Evolutionary conservation across 2,329 filamentous ascomycete genomes (phyloP), one percentile per base, ranked within the genome.

Genomic region (Capronia americana): DNA sequence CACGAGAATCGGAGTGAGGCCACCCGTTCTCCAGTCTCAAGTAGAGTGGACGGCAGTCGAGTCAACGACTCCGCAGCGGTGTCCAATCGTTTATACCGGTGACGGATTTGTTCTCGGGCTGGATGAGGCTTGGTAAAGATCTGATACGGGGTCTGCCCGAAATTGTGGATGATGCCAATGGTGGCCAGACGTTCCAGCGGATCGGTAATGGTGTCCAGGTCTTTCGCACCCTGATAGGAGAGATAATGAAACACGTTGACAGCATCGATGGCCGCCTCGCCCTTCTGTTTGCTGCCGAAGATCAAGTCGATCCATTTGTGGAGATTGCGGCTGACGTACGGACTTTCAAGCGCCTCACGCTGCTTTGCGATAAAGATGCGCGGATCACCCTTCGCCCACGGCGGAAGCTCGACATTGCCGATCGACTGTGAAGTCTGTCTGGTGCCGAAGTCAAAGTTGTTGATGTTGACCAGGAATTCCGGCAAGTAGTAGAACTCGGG

Each of bases 401-500:
- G 92, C 0, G 95, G 95, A n/a, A 99, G 83, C 57, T 89, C 85
- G 4, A 99, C 95, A 65, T 93, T 86, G 74, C 97, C 92, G 26
- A 99, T 93, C 38, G 86, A 86, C 26, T 89, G 89, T 1, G 88
- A 91, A 58, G 92, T 93, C 77, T 98, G 93, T 24, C 92, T 88
- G 46, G 88, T 82, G 6, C 96, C 96, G 79, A 99, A 98, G 72
- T 98, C 93, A 79, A 97, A 99, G 3, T 88, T 87, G 74, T 99
- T 99, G 70, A 92, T 86, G 74, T 99, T 99, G n/a, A 88, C 90
- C 17, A 99, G 81, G 70, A 99, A 98, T 71, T 98, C 95, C 0
- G 95, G 93, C 1, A 99, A 84, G 73, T 94, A 99, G 81, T 96
- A 99, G 79, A 99, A 99, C 74, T 99, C 95, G 0, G 95, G 95